Evolutionary conservation across 306 rosid species (phyloP).

Genomic region (Ziziphus jujuba): DNA sequence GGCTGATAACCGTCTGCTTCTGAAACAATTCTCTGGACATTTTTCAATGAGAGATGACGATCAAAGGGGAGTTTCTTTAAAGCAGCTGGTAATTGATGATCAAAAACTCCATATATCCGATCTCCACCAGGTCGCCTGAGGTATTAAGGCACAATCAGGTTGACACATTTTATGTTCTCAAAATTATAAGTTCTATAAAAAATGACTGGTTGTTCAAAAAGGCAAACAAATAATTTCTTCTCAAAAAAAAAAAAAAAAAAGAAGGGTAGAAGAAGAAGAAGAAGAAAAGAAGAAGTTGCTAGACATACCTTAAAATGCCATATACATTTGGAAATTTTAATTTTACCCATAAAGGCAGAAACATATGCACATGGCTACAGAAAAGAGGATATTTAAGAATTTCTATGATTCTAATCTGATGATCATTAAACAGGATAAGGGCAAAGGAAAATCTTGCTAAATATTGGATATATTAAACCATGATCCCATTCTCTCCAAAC

Average conservation of each 20-base stretch:
- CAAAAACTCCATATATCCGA: conserved; percentile 94
- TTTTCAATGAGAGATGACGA: conserved; percentile 82
- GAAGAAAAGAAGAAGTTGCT: neutral
- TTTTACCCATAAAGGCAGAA: too few relatives aligned
- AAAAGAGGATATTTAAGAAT: too few relatives aligned
- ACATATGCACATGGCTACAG: too few relatives aligned
- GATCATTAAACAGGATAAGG: too few relatives aligned
- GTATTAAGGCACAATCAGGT: conserved; percentile 9
- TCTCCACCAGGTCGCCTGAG: conserved; percentile 98
- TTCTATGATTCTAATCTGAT: too few relatives aligned
- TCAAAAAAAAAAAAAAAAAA: neutral
- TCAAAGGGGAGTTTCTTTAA: conserved; percentile 92
- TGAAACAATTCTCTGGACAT: conserved; percentile 89
- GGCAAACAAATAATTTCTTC: neutral
- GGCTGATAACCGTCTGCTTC: conserved; percentile 99
- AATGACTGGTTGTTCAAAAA: neutral
- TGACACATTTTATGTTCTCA: neutral
- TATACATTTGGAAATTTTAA: too few relatives aligned
- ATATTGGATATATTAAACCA: neutral
- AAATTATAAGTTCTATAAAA: neutral
- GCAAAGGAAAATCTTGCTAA: neutral
- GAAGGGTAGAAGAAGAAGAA: too few relatives aligned
- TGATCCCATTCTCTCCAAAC: conserved; percentile 2
- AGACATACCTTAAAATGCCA: too few relatives aligned
- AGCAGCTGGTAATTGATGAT: conserved; percentile 96